These are phyloP conservation scores for Metarhizium rileyi DNA, from an alignment of 2,329 filamentous ascomycete species.

Conservation along the genomic window DNA sequence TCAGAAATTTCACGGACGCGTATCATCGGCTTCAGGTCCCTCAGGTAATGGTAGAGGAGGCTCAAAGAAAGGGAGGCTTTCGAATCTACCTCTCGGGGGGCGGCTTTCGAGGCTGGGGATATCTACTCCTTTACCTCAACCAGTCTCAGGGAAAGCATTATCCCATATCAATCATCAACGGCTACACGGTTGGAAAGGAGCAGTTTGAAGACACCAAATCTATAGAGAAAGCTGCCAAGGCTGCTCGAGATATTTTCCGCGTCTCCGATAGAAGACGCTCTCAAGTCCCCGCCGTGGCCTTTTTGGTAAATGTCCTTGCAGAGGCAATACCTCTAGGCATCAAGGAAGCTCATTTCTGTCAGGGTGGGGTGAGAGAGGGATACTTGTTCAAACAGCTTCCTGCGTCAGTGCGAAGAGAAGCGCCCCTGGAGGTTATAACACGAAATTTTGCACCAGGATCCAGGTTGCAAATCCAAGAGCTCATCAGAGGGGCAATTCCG, in stretches of 20 bases:
- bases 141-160: constrained; percentile 50
- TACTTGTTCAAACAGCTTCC: constrained; percentile 48
- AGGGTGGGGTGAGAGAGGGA: constrained; percentile 62
- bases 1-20: constrained; percentile 39
- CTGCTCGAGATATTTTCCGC: constrained; percentile 40
- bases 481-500: constrained; percentile 41
- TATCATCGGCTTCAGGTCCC: constrained; percentile 45
- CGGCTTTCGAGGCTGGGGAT: constrained; percentile 64
- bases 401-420: constrained; percentile 34
- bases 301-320: constrained; percentile 53
- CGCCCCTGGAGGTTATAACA: constrained; percentile 53
- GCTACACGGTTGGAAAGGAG: constrained; percentile 42
- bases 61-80: constrained; percentile 36
- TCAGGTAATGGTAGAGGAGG: constrained; percentile 32
- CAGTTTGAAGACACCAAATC: constrained; percentile 41
- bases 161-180: constrained; percentile 64
- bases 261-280: constrained; percentile 54
- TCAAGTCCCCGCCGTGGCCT: constrained; percentile 60
- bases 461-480: constrained; percentile 30
- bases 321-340: constrained; percentile 50
- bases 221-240: constrained; percentile 20
- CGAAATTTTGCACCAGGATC: constrained; percentile 39
- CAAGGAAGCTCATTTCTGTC: constrained; percentile 55
- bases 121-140: constrained; percentile 49
- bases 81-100: constrained; percentile 60